Evolutionary conservation across 83 land plant genomes (phyloP).

Genomic region (Picea engelmannii): DNA sequence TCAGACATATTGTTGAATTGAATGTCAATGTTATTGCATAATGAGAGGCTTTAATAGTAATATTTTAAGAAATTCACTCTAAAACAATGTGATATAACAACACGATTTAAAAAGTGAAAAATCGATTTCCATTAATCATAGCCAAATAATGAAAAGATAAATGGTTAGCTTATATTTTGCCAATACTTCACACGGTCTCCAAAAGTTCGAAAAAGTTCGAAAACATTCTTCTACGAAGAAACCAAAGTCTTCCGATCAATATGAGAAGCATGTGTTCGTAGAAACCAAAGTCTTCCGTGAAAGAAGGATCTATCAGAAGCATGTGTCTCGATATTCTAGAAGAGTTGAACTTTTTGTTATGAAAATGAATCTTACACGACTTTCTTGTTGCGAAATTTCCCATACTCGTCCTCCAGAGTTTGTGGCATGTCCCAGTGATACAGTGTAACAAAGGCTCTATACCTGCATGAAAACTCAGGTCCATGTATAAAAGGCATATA

Average conservation of each 20-base stretch:
- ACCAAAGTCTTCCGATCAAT: conserved; percentile 52
- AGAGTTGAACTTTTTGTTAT: not conserved
- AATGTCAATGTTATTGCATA: too few relatives aligned
- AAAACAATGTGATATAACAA: too few relatives aligned
- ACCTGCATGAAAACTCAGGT: not conserved
- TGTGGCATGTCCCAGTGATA: conserved; percentile 30
- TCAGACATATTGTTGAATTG: too few relatives aligned
- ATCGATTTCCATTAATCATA: too few relatives aligned
- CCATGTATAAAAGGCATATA: conserved; percentile 13
- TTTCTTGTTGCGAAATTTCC: too few relatives aligned
- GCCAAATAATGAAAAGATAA: not conserved
- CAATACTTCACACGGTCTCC: too few relatives aligned
- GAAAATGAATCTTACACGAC: conserved; percentile 15
- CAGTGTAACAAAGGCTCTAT: conserved; percentile 25
- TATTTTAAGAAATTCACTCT: too few relatives aligned
- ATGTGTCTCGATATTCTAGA: not conserved
- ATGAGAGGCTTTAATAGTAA: too few relatives aligned
- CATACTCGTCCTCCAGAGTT: conserved; percentile 21
- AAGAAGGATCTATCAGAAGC: not conserved
- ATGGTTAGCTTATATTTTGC: conserved; percentile 69
- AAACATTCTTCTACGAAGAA: conserved; percentile 61
- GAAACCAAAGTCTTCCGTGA: too few relatives aligned
- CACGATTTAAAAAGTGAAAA: too few relatives aligned
- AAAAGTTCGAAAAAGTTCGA: conserved; percentile 54
- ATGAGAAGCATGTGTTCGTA: too few relatives aligned